Evolutionary conservation across 1,139 yeast genomes (phyloP).

Genomic region (Scheffersomyces lignicola): DNA sequence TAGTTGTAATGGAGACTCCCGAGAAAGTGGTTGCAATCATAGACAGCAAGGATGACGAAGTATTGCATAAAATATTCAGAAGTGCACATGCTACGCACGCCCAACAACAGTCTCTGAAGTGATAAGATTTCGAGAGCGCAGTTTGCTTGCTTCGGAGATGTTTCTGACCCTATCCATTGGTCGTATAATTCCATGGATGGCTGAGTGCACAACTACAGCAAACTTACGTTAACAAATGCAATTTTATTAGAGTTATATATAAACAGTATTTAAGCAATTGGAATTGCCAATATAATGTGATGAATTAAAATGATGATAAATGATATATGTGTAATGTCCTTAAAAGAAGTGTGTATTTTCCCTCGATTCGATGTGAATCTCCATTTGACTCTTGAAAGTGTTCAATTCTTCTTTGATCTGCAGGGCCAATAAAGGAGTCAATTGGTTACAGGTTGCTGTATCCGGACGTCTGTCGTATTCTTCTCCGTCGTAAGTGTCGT

Average conservation of each 20-base stretch:
- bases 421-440: constrained; percentile 87
- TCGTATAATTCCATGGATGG: too few species aligned
- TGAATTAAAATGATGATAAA: background rate
- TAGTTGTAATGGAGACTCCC: constrained; percentile 49
- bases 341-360: constrained; percentile 84
- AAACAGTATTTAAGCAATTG: background rate
- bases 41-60: constrained; percentile 32
- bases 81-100: constrained; percentile 44
- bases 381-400: constrained; percentile 75
- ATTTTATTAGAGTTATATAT: background rate
- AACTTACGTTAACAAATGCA: too few species aligned
- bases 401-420: constrained; percentile 86
- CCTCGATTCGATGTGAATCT: constrained; percentile 71
- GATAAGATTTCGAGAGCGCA: too few species aligned
- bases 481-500: constrained; percentile 79
- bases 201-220: too few species aligned
- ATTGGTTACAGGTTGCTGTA: constrained; percentile 86
- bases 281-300: constrained; percentile 1
- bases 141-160: too few species aligned
- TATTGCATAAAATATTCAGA: constrained; percentile 44
- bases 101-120: constrained; percentile 14
- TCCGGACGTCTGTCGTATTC: constrained; percentile 96
- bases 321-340: background rate
- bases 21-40: constrained; percentile 44
- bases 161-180: too few species aligned